Conservation (phyloP, 495 filamentous ascomycete genomes). For the Aspergillus campestris region DNA sequence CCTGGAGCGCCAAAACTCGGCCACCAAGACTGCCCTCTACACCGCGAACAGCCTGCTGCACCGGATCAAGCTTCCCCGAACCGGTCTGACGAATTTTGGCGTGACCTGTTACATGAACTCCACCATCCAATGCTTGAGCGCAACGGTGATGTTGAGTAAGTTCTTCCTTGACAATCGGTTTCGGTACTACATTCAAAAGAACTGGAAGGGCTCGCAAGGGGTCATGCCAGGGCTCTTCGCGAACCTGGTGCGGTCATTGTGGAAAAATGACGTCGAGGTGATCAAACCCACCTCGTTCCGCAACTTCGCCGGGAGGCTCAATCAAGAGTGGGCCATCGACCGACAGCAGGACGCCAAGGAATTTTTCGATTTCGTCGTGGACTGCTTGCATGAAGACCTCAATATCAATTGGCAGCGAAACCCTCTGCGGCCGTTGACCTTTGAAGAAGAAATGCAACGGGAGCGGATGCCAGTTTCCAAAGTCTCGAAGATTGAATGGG, state of each 20-base stretch:
- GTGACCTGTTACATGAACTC: constrained; percentile 90
- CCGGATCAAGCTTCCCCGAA: constrained; percentile 50
- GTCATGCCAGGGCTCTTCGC: constrained; percentile 68
- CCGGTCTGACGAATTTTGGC: constrained; percentile 72
- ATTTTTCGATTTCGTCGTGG: constrained; percentile 65
- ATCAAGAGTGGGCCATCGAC: constrained; percentile 51
- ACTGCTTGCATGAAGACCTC: constrained; percentile 66
- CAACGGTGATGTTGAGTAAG: constrained; percentile 59
- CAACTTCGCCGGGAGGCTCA: constrained; percentile 49
- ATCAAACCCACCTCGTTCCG: constrained; percentile 46
- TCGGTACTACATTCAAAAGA: constrained; percentile 48
- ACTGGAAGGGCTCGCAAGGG: constrained; percentile 68
- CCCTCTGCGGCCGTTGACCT: constrained; percentile 50
- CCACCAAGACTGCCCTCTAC: constrained; percentile 39
- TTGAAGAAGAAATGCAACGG: constrained; percentile 52
- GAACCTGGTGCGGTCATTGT: constrained; percentile 65
- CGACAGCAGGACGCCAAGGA: constrained; percentile 74
- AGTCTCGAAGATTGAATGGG: constrained; percentile 59
- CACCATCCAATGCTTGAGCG: constrained; percentile 72
- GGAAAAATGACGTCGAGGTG: constrained; percentile 59
- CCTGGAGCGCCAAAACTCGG: constrained; percentile 36
- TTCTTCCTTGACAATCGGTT: constrained; percentile 56
- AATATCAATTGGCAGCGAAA: constrained; percentile 56
- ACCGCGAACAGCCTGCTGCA: constrained; percentile 32
- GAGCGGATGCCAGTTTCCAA: constrained; percentile 52